Conservation (phyloP, 495 filamentous ascomycete species). For the Aspergillus nidulans region DNA sequence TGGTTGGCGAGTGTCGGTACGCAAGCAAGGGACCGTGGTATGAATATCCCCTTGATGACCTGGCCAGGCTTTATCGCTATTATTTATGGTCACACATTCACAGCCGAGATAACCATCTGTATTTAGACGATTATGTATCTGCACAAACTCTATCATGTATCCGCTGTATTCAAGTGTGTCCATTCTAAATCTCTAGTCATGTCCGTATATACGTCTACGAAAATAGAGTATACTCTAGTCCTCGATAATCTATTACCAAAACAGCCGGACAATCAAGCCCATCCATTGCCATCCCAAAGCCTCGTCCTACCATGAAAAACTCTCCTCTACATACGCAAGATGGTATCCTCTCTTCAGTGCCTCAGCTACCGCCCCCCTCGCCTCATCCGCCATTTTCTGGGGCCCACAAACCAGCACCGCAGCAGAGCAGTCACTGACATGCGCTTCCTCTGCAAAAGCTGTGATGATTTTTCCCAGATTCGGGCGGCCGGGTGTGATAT, state of each 20-base stretch:
- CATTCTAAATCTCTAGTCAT: not conserved
- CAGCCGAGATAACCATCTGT: too few relatives aligned
- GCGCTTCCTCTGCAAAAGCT: slow-evolving; percentile 26
- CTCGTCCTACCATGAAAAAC: slow-evolving; percentile 35
- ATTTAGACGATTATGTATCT: too few relatives aligned
- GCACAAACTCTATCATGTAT: too few relatives aligned
- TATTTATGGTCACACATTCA: too few relatives aligned
- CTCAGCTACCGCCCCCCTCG: slow-evolving; percentile 36
- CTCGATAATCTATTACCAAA: too few relatives aligned
- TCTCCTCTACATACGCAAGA: slow-evolving; percentile 42
- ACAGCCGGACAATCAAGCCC: not conserved
- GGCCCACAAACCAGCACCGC: slow-evolving; percentile 50
- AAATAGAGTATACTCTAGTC: too few relatives aligned
- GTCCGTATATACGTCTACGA: not conserved
- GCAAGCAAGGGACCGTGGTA: too few relatives aligned
- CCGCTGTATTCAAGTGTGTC: too few relatives aligned
- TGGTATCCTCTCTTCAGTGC: slow-evolving; percentile 31
- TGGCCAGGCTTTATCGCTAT: too few relatives aligned
- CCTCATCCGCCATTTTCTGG: slow-evolving; percentile 44
- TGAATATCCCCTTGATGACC: too few relatives aligned
- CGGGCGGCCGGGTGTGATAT: slow-evolving; percentile 29
- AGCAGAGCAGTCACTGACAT: slow-evolving; percentile 20
- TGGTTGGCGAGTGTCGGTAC: too few relatives aligned
- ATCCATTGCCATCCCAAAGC: not conserved
- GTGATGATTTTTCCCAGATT: slow-evolving; percentile 31